Evolutionary conservation across 345 rosid species (phyloP), one percentile per base, ranked within the genome.

Genomic region (Gossypium bickii): DNA sequence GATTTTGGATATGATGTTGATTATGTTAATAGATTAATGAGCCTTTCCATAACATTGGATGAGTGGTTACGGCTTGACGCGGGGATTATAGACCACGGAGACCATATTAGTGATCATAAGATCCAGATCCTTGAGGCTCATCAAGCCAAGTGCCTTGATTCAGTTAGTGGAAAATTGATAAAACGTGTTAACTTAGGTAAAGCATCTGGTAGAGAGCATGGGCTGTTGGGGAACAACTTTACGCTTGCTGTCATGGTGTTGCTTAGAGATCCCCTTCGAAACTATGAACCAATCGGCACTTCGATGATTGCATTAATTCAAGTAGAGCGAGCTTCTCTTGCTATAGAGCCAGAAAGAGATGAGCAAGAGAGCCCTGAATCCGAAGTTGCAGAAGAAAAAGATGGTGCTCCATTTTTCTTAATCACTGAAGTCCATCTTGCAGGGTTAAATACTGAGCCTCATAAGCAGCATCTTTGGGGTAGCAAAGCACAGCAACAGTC

Each of bases 231-330:
- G 75, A 76, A 82, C 76, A 84, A 86, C 78, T 76, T 90, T 72
- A 85, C 88, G 2, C 22, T 92, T 27, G 88, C 86, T 61, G 25
- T 87, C 61, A 85, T 41, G 86, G 81, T 90, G 74, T 82, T 85
- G 80, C 93, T 90, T 73, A 84, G 93, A 76, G 95, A 92, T 72
- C 93, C 92, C 58, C 79, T 78, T 17, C 85, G 81, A 78, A 81
- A 83, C 81, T 85, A 84, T 71, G 95, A 90, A 74, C 85, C 95
- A 43, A 91, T 90, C 68, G 95, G 93, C 58, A 86, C 87, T 29
- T 86, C 92, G 64, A 92, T 92, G 93, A 88, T 92, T 77, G 90
- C 87, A 67, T 74, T 90, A 61, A 68, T 92, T 64, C 91, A 87
- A 78, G 83, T 87, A 51, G 89, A 87, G 83, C 87, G 89, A 72